Evolutionary conservation across 129 eudicot genomes (phyloP), one percentile per base, ranked within the genome.

Genomic region (Flaveria bidentis): DNA sequence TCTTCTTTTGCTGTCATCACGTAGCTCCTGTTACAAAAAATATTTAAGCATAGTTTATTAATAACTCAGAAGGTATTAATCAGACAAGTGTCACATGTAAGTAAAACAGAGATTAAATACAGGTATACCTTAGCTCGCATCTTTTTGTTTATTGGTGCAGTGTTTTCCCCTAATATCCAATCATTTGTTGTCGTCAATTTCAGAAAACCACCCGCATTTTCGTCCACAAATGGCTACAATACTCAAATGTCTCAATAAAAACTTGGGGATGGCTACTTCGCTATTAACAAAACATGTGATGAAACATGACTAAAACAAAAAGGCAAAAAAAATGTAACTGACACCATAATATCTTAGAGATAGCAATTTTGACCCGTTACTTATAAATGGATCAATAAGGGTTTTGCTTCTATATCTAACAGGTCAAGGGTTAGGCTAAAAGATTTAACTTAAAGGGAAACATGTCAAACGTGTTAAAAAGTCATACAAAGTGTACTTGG

Each of bases 81-180:
- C 42, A 57, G 72, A 78, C 52, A 68, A 4, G 49, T 16, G 33
- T 23, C 13, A 63, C 1, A n/a, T 2, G 73, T 20, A 71, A 74
- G 26, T 67, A 60, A 25, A 75, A n/a, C 22, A 72, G 69, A 71
- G 17, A 56, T 25, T 30, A 36, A 12, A 61, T 39, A 63, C 28
- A 71, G 6, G 4, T 68, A 70, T 65, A 90, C 98, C 97, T 88
- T 88, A 58, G 51, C 52, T 18, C 81, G 75, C 82, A 85, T 75
- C 85, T 90, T 93, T 86, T 83, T 87, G 78, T 93, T 90, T 65
- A 84, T 67, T 13, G 98, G 97, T 60, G 91, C 97, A 47, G 85
- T 42, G n/a, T 78, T 62, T 56, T 88, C 92, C 26, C 98, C 98
- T 58, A 81, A 39, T 55, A 93, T 62, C 97, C 98, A 90, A 72